phyloP scores from a whole-genome alignment of 2,329 filamentous ascomycete species.

The Arthrobotrys entomopaga region DNA sequence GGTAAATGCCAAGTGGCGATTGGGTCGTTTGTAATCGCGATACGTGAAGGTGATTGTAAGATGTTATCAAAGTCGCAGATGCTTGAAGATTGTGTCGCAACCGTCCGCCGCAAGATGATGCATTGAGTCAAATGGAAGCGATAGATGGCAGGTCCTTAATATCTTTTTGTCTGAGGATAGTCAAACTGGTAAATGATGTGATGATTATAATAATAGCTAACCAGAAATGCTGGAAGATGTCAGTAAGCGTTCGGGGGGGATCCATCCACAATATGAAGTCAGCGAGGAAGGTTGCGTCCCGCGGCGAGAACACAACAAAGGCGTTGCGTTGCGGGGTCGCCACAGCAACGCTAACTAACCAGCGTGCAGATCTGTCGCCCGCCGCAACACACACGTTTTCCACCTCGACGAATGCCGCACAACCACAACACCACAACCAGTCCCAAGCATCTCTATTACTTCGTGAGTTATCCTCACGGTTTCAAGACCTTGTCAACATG shows the following conservation, averaged over 20 bases:
- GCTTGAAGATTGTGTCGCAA: slow-evolving; percentile 1
- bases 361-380: not conserved
- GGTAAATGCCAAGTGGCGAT: slow-evolving; percentile 2
- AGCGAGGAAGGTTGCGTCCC: not conserved
- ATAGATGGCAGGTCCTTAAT: not conserved
- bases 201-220: slow-evolving; percentile 15
- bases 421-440: not conserved
- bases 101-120: not conserved
- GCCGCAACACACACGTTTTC: slow-evolving; percentile 1
- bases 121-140: slow-evolving; percentile 13
- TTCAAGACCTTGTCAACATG: not conserved
- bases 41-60: not conserved
- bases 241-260: slow-evolving; percentile 3
- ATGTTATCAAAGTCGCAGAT: not conserved
- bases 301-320: slow-evolving; percentile 39
- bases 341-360: slow-evolving; percentile 37
- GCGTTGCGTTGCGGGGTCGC: slow-evolving; percentile 43
- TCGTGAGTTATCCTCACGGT: not conserved
- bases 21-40: not conserved
- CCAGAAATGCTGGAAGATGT: slow-evolving; percentile 20
- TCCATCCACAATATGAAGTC: slow-evolving; percentile 33
- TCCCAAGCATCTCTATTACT: not conserved
- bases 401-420: slow-evolving; percentile 17
- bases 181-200: not conserved
- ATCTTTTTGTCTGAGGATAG: slow-evolving; percentile 5